Evolutionary conservation across 176 grass and related monocot genomes (phyloP), one percentile per base, ranked within the genome.

Genomic region (Lolium multiflorum): DNA sequence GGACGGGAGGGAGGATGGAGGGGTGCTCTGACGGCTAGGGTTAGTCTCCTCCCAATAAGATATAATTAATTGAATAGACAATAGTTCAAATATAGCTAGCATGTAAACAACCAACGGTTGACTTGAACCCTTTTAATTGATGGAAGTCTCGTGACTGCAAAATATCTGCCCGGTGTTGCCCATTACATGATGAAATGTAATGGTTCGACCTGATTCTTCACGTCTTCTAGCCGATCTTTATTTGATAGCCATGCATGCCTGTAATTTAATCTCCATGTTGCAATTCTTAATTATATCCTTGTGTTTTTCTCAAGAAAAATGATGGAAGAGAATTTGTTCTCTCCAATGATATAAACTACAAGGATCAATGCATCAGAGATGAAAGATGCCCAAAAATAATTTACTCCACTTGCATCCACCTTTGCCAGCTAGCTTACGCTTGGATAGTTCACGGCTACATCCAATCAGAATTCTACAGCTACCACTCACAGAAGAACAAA

Each of bases 261-360:
- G 11, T 74, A 41, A 24, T 28, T 82, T 77, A 78, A 82, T 86
- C 1, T 13, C 21, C 79, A 63, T 72, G 63, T 62, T 78, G 72
- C 46, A 78, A 63, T 82, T 86, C 8, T 77, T 78, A 78, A 90
- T 31, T 56, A 90, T 82, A 86, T 82, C 88, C 79, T 90, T 82
- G 35, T 18, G 17, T 50, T 37, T 56, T 38, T 17, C 62, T 22
- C 10, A 56, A 73, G 31, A 17, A 79, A 79, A 90, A 49, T 21
- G 78, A 83, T 16, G n/a, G 28, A 12, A 81, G 89, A 82, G 86
- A 71, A 17, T 87, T 57, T 87, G 49, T 76, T 76, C 73, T 83
- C 79, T 83, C 44, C 51, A 54, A 72, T 86, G 87, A 79, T 71
- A 79, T 71, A 79, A 72, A 78, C 43, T 71, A 84, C 38, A 82